Conservation (phyloP, 192 early-diverging fungal genomes). For the Glomus cerebriforme region DNA sequence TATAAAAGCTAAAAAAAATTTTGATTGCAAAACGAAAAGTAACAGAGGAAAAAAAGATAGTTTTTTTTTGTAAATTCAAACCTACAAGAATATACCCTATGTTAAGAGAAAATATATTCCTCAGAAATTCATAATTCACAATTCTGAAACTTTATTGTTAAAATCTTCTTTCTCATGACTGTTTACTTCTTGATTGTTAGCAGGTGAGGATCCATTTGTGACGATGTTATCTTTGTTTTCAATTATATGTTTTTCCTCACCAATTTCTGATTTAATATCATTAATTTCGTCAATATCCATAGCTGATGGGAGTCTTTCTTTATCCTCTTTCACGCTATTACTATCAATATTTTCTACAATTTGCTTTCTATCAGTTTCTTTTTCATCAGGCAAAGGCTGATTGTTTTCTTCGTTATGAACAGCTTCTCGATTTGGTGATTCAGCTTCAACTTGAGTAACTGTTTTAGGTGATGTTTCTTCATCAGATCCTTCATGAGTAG, state of each 20-base stretch:
- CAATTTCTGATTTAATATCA: neutral
- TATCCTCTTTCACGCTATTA: neutral
- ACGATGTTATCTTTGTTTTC: neutral
- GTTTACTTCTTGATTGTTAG: conserved; percentile 5
- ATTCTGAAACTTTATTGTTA: neutral
- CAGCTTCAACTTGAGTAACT: neutral
- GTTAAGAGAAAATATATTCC: neutral
- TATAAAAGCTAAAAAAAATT: neutral
- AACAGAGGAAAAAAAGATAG: neutral
- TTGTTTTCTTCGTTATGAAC: neutral
- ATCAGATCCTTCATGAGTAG: conserved; percentile 7
- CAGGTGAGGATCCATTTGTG: conserved; percentile 4
- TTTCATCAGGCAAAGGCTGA: neutral
- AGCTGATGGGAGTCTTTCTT: neutral
- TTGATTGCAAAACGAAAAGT: neutral
- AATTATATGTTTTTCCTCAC: neutral
- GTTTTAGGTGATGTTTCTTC: conserved; percentile 5
- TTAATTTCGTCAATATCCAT: neutral
- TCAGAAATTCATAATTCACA: neutral
- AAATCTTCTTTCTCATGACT: neutral
- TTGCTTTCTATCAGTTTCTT: neutral
- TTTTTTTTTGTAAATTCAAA: neutral
- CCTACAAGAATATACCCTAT: neutral
- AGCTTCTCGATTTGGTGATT: neutral
- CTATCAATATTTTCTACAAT: neutral